Evolutionary conservation across 2,329 filamentous ascomycete genomes (phyloP).

Genomic region (Talaromyces marneffei): DNA sequence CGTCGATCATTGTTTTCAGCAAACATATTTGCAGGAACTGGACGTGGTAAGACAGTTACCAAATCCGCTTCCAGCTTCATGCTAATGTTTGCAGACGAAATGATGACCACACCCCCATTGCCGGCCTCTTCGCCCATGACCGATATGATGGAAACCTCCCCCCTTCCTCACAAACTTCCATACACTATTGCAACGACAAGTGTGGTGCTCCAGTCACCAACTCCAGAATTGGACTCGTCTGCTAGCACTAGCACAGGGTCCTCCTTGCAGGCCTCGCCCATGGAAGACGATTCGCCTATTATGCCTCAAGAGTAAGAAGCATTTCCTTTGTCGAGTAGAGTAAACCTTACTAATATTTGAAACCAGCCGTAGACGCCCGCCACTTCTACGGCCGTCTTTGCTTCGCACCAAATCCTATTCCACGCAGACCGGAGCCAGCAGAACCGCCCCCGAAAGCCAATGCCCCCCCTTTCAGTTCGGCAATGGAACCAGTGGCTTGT

Average conservation of each 20-base stretch:
- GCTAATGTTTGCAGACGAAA: slow-evolving; percentile 50
- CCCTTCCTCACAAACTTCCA: slow-evolving; percentile 77
- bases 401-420: slow-evolving; percentile 69
- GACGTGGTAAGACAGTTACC: slow-evolving; percentile 48
- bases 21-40: slow-evolving; percentile 56
- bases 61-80: not conserved
- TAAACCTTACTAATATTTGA: not conserved
- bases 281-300: slow-evolving; percentile 26
- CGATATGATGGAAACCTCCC: slow-evolving; percentile 90
- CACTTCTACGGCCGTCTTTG: slow-evolving; percentile 67
- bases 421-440: slow-evolving; percentile 58
- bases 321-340: not conserved
- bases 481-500: slow-evolving; percentile 47
- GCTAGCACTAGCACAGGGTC: slow-evolving; percentile 39
- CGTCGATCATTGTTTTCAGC: slow-evolving; percentile 78
- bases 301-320: slow-evolving; percentile 32
- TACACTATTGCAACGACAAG: slow-evolving; percentile 52
- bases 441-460: slow-evolving; percentile 58
- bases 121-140: slow-evolving; percentile 73
- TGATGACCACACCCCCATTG: slow-evolving; percentile 76
- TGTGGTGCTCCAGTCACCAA: slow-evolving; percentile 66
- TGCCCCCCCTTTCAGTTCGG: slow-evolving; percentile 73
- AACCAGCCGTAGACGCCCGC: slow-evolving; percentile 59
- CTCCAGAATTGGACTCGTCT: slow-evolving; percentile 48
- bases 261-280: slow-evolving; percentile 36